Conservation (phyloP, 202 grass and related monocot genomes). For the Carex sylvatica region DNA sequence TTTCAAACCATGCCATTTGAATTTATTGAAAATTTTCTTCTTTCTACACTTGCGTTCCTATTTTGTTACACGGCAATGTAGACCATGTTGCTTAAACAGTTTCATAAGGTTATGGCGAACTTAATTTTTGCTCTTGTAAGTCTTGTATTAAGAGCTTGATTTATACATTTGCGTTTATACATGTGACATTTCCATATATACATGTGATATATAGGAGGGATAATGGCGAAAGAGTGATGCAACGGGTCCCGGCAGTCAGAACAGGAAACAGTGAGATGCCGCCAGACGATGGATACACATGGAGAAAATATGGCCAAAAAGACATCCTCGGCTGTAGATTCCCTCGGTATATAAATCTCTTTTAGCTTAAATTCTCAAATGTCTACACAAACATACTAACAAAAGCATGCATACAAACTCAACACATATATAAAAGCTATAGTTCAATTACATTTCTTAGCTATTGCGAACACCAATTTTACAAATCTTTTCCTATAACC, state of each 20-base stretch:
- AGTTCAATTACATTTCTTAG: neutral
- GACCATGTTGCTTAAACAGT: neutral
- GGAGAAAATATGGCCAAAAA: conserved; percentile 96
- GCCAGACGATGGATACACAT: conserved; percentile 87
- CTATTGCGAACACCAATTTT: neutral
- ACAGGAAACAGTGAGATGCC: conserved; percentile 66
- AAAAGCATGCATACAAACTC: neutral
- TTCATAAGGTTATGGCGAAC: neutral
- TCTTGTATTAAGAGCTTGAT: neutral
- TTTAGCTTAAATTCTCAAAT: neutral
- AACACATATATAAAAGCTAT: neutral
- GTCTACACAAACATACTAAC: neutral
- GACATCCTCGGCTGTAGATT: conserved; percentile 62
- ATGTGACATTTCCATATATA: neutral
- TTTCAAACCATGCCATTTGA: conserved; percentile 22
- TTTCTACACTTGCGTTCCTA: conserved; percentile 20
- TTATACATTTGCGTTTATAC: neutral
- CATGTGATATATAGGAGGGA: conserved; percentile 46
- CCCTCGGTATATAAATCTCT: conserved; percentile 47
- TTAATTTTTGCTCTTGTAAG: neutral
- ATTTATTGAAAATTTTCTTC: neutral
- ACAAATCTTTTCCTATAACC: neutral
- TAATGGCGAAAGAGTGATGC: conserved; percentile 26
- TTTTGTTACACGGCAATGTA: neutral
- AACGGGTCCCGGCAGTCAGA: conserved; percentile 38